Base-by-base conservation (phyloP, 2,329 filamentous ascomycete species). In the Nectriaceae sp. region DNA sequence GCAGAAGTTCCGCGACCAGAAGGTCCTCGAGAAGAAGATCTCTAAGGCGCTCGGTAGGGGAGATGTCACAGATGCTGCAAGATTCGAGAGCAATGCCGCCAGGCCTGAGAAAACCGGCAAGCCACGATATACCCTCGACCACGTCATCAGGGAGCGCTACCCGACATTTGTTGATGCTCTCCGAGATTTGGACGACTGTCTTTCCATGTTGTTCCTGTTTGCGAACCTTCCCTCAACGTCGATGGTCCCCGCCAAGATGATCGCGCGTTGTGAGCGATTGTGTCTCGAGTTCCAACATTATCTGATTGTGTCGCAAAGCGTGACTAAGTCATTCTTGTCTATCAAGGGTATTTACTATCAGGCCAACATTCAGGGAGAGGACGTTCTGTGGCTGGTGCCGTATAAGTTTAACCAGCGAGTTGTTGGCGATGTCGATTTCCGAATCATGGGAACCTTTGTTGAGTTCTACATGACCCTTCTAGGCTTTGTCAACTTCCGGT, bases 261-360 rank as follows among this genome's bases (percentile, higher is more conserved):
- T 99, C 69, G 89, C 91, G 44, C 87, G 91, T 56, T 99, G 94
- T 77, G 92, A 97, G 75, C 86, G 90, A 46, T 76, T 99, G 46
- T 93, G 88, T 63, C 86, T 93, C 70, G 94, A 99, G 75, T 99
- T 99, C 71, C 89, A 97, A 74, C 94, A 97, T 77, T 99, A 96
- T 72, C 80, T 99, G 54, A 99, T 99, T 66, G 83, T 87, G 40
- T 95, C 93, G 36, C 85, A 96, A 73, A 91, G 89, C 62, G 76
- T 99, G 61, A 88, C 90, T 65, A 97, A 97, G 76, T 96, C 92
- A 0, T 99, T 99, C 76, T 75, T 99, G 57, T 96, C 91, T 2
- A 97, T 99, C 74, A 99, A 99, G 79, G 94, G 94, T 53, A 97
- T 99, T 65, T 99, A 99, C 77, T 99, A 97, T 74, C 93, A 97